A percentile compares a stretch with the other conserved stretches of the same genome.
These are phyloP conservation scores for Suillus luteus DNA, from an alignment of 768 basidiomycete species.

Conservation along the genomic window DNA sequence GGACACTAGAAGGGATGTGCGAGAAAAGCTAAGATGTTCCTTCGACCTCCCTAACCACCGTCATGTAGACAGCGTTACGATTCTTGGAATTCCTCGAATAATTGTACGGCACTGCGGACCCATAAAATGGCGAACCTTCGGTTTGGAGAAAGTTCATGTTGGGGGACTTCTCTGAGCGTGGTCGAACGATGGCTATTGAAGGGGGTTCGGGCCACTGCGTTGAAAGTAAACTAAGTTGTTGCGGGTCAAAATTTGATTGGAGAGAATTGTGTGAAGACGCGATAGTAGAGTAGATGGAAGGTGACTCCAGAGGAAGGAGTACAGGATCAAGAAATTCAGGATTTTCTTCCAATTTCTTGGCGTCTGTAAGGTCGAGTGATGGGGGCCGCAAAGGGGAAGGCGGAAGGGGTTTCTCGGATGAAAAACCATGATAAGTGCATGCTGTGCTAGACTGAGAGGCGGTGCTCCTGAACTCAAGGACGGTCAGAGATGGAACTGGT, in stretches of 20 bases:
- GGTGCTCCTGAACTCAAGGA: slow-evolving; percentile 26
- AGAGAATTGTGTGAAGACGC: slow-evolving; percentile 37
- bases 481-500: slow-evolving; percentile 22
- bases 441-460: slow-evolving; percentile 16
- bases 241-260: slow-evolving; percentile 29
- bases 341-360: slow-evolving; percentile 14
- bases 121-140: slow-evolving; percentile 9
- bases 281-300: slow-evolving; percentile 21
- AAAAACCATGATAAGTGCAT: slow-evolving; percentile 11
- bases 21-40: neutral
- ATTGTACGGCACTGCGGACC: slow-evolving; percentile 6
- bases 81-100: neutral
- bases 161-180: slow-evolving; percentile 11
- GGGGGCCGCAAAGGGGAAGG: slow-evolving; percentile 10
- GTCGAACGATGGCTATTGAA: slow-evolving; percentile 18
- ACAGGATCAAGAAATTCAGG: slow-evolving; percentile 18
- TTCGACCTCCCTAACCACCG: slow-evolving; percentile 42
- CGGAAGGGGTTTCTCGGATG: slow-evolving; percentile 14
- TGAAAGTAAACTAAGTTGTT: slow-evolving; percentile 11
- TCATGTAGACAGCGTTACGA: slow-evolving; percentile 43
- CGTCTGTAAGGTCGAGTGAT: slow-evolving; percentile 9
- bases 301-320: slow-evolving; percentile 28
- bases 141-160: slow-evolving; percentile 9
- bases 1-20: neutral
- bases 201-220: slow-evolving; percentile 29